Base-by-base conservation (phyloP, 2,329 filamentous ascomycete species). In the Cyclaneusma minus region DNA sequence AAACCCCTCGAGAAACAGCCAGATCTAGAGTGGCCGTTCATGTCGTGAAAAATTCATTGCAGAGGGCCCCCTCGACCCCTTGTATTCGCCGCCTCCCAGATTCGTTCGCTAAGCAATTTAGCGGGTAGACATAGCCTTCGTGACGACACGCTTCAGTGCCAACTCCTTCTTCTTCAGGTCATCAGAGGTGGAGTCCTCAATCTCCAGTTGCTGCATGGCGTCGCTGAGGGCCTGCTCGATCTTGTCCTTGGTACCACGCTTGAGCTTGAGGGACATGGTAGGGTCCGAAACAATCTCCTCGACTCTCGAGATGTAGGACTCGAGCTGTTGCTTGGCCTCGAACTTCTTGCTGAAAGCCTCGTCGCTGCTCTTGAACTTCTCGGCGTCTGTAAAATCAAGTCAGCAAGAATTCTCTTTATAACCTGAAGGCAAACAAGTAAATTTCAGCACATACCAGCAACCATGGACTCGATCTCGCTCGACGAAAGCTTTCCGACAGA, bases 91-190 rank as follows among this genome's bases (percentile, higher is more conserved):
- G n/a, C n/a, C n/a, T n/a, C n/a, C n/a, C n/a, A n/a, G n/a, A n/a
- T n/a, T n/a, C n/a, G n/a, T n/a, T n/a, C n/a, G n/a, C n/a, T n/a
- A n/a, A n/a, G n/a, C 21, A 13, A 37, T 54, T 73, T 85, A 92
- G 60, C 82, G 76, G 51, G 82, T 85, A 40, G 82, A 75, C 82
- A 92, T 92, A 48, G 41, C 85, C 79, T 95, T 98, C 61, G 89
- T 98, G 48, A 98, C 85, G 44, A 92, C 72, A 51, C 89, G 72
- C 83, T 95, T 98, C 40, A 98, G 72, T 35, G 84, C 84, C 42
- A 98, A 68, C 70, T 98, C 89, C 77, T 94, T 92, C 83, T 95
- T 95, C 82, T 92, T 95, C 45, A 98, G 68, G 54, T 98, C 89
- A 46, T 98, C 91, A 35, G 84, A 80, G 36, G 64, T 61, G 31